Percentiles rank a stretch among this genome's conserved stretches.
Evolutionary conservation across 2,329 filamentous ascomycete species (phyloP).

Genomic region (Neoscytalidium dimidiatum): DNA sequence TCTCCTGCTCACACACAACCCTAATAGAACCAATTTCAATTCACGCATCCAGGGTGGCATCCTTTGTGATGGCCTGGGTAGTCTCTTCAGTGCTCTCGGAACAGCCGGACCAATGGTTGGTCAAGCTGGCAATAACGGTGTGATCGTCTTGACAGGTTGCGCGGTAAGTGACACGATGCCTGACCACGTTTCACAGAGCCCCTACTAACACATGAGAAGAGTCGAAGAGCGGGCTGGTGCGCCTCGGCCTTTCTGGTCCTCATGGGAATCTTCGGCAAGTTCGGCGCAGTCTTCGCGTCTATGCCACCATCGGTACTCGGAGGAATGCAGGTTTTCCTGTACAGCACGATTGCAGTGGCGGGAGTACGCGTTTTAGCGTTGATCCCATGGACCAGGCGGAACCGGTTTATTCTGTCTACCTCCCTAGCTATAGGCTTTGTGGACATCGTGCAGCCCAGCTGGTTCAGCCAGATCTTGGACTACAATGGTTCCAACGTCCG

Average conservation of each 20-base stretch:
- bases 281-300: conserved; percentile 32
- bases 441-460: conserved; percentile 42
- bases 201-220: neutral
- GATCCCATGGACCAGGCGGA: conserved; percentile 30
- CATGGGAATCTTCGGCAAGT: conserved; percentile 32
- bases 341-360: conserved; percentile 31
- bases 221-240: conserved; percentile 31
- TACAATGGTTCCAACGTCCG: conserved; percentile 40
- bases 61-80: conserved; percentile 31
- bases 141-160: conserved; percentile 32
- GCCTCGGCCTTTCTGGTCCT: conserved; percentile 30
- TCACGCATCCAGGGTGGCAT: conserved; percentile 31
- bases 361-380: conserved; percentile 31
- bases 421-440: conserved; percentile 34
- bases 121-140: conserved; percentile 33
- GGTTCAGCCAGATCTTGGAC: conserved; percentile 42
- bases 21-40: conserved; percentile 31
- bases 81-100: conserved; percentile 30
- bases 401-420: conserved; percentile 32
- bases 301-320: conserved; percentile 45
- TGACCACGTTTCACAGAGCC: neutral
- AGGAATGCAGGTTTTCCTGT: conserved; percentile 45
- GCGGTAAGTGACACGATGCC: conserved; percentile 21
- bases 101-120: conserved; percentile 32
- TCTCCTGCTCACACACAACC: no score